Conservation (phyloP, 2,329 filamentous ascomycete species). For the Nothopassalora personata region DNA sequence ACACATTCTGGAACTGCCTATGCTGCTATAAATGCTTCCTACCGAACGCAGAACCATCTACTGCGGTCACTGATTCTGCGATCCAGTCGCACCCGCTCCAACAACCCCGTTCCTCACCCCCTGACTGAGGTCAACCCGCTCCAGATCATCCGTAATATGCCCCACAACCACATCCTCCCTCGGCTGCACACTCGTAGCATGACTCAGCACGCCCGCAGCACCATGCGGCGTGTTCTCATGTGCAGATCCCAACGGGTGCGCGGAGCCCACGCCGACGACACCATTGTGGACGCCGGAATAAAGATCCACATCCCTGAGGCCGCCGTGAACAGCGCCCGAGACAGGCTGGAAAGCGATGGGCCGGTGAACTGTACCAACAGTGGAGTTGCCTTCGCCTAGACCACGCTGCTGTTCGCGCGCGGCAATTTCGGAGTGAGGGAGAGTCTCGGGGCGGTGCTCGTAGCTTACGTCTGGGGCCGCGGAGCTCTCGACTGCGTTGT, state of each 20-base stretch:
- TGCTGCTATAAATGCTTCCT: background rate
- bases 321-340: background rate
- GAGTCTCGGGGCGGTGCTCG: slow-evolving; percentile 10
- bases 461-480: background rate
- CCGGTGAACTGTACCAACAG: background rate
- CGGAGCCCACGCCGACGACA: background rate
- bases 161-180: background rate
- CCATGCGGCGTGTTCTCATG: background rate
- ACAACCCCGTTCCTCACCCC: slow-evolving; percentile 1
- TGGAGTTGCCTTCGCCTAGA: background rate
- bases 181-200: background rate
- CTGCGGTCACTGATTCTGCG: background rate
- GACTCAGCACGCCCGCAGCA: background rate
- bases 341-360: background rate
- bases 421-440: slow-evolving; percentile 3
- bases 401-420: slow-evolving; percentile 1
- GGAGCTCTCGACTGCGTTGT: slow-evolving; percentile 1
- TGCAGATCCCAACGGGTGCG: background rate
- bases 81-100: background rate
- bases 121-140: background rate
- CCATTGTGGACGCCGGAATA: background rate
- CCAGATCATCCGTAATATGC: background rate
- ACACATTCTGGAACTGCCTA: background rate
- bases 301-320: background rate
- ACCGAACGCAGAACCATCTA: background rate